These are phyloP conservation scores for Cymodocea nodosa DNA, from an alignment of 116 monocot species.

Conservation along the genomic window DNA sequence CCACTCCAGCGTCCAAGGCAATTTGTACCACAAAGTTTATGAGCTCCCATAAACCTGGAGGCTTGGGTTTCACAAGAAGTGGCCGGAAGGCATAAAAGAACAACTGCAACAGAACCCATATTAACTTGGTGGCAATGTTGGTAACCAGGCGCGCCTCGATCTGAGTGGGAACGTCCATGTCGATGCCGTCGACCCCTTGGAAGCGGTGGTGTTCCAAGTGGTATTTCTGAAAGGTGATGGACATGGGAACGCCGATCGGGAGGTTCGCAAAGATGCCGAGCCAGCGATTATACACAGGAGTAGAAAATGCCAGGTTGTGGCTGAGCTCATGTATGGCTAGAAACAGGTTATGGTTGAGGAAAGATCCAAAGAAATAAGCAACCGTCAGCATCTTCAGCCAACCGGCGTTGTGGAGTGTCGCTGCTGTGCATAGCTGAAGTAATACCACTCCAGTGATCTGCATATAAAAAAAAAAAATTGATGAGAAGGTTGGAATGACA, in stretches of 20 bases:
- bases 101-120: conserved; percentile 80
- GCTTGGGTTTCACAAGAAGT: conserved; percentile 72
- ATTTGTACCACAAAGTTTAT: conserved; percentile 51
- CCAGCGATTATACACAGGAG: conserved; percentile 60
- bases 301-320: conserved; percentile 89
- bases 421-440: conserved; percentile 65
- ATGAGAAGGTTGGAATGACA: not conserved
- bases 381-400: conserved; percentile 59
- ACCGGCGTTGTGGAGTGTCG: conserved; percentile 26
- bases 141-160: conserved; percentile 37
- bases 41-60: conserved; percentile 84
- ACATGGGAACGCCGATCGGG: conserved; percentile 84
- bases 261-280: conserved; percentile 86
- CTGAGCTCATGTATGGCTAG: conserved; percentile 89
- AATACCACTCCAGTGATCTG: conserved; percentile 58
- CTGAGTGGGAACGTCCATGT: conserved; percentile 73
- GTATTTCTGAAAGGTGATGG: conserved; percentile 88
- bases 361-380: conserved; percentile 82
- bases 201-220: conserved; percentile 90
- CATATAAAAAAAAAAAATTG: conserved; percentile 3
- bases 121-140: conserved; percentile 40
- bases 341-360: conserved; percentile 92
- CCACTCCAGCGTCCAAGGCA: conserved; percentile 28
- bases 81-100: conserved; percentile 85
- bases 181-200: conserved; percentile 81